Evolutionary conservation across 345 rosid genomes (phyloP).

Genomic region (Bretschneidera sinensis): DNA sequence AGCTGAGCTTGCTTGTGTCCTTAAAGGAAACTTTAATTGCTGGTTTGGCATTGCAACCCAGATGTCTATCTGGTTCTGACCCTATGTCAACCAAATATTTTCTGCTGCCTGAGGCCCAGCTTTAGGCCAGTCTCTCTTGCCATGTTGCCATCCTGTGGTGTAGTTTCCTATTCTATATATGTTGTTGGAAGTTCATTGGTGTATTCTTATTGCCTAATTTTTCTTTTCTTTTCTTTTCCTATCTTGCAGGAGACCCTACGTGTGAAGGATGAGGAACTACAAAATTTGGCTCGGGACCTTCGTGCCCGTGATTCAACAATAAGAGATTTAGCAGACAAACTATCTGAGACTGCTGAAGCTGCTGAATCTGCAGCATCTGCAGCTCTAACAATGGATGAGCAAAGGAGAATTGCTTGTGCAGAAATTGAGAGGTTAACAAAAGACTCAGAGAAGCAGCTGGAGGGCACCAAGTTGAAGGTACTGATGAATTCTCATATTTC

Average conservation of each 20-base stretch:
- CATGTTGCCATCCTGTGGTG: neutral
- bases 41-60: no score
- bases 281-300: slow-evolving; percentile 75
- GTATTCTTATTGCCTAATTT: no score
- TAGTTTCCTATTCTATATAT: no score
- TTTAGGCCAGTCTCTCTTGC: no score
- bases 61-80: no score
- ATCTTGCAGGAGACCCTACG: slow-evolving; percentile 81
- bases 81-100: neutral
- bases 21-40: no score
- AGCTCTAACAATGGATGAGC: slow-evolving; percentile 90
- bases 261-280: slow-evolving; percentile 96
- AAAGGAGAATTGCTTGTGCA: slow-evolving; percentile 64
- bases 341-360: slow-evolving; percentile 96
- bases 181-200: slow-evolving; percentile 6
- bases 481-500: slow-evolving; percentile 13
- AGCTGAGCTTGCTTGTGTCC: no score
- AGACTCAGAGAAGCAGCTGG: slow-evolving; percentile 55
- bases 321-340: slow-evolving; percentile 81
- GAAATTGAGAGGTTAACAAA: slow-evolving; percentile 72
- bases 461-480: slow-evolving; percentile 57
- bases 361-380: slow-evolving; percentile 98
- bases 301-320: slow-evolving; percentile 93
- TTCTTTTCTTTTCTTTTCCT: slow-evolving; percentile 3
- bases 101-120: neutral